Base-by-base conservation (phyloP, 2,329 filamentous ascomycete species). In the Colletotrichum sp. region DNA sequence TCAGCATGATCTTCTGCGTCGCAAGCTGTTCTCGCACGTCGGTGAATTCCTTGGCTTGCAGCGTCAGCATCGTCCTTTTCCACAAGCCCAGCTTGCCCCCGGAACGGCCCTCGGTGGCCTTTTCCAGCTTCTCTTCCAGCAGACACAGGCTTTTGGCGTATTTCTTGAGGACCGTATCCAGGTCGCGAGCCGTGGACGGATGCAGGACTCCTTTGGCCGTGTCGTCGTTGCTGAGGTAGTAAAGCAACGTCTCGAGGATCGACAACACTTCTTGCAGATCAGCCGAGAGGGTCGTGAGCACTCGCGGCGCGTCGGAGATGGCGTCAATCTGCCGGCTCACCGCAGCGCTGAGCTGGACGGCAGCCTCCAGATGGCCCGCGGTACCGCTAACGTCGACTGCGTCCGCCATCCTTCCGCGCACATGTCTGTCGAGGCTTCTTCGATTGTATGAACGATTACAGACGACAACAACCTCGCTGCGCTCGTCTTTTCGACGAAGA, bases 321-420 rank as follows among this genome's bases (percentile, higher is more conserved):
- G 71, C 71, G 36, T 73, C 71, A 52, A 73, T 69, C 5, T 68
- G 71, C 6, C 71, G 49, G 65, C 64, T 62, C 9, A 69, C 57
- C 12, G 57, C 65, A 26, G 55, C 65, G 13, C 64, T 39, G 13
- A 73, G 34, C 64, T 73, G 28, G 6, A 59, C 26, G 8, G 71
- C 36, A 28, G 57, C 39, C 44, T 49, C 65, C 16, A 73, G 34
- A 39, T 69, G 71, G 65, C 71, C 65, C 26, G 65, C 71, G 21
- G 68, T 68, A 24, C 65, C 28, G 55, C 64, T 69, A 18, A 73
- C 44, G 13, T 36, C 55, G 65, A 62, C 62, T 49, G 71, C 62
- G 30, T 73, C 71, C 44, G n/a, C 44, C 52, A 55, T 52, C 71
- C 68, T 69, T n/a, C 65, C 71, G 39, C 39, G 34, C 44, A 55